Evolutionary conservation across 106 monocot species (phyloP).

Genomic region (Phalaenopsis aphrodite): DNA sequence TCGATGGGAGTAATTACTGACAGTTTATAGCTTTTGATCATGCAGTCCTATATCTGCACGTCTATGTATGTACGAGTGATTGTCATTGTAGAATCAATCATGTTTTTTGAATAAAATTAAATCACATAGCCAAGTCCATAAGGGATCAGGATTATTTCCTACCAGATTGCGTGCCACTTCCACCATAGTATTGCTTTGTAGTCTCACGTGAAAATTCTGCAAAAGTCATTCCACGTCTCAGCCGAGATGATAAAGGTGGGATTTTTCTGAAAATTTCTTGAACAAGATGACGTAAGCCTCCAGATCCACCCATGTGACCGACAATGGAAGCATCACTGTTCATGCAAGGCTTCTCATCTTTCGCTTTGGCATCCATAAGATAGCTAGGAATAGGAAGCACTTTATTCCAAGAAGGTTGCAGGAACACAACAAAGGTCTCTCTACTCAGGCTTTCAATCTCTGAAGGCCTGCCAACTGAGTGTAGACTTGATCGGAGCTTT

Average conservation of each 20-base stretch:
- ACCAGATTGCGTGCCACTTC: constrained; percentile 56
- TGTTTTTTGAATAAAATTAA: no score
- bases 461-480: constrained; percentile 62
- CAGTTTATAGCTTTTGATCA: not conserved
- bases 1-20: constrained; percentile 23
- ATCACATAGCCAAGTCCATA: not conserved
- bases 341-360: constrained; percentile 6
- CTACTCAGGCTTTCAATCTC: constrained; percentile 42
- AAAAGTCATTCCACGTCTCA: constrained; percentile 94
- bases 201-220: constrained; percentile 88
- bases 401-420: constrained; percentile 86
- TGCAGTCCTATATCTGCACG: not conserved
- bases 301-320: not conserved
- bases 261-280: constrained; percentile 50
- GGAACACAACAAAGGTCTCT: constrained; percentile 88
- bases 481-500: constrained; percentile 66
- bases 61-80: not conserved
- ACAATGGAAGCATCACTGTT: not conserved
- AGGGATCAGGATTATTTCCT: constrained; percentile 3
- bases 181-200: constrained; percentile 87
- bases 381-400: constrained; percentile 24
- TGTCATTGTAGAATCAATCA: not conserved
- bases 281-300: constrained; percentile 10
- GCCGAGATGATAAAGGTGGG: constrained; percentile 59
- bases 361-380: constrained; percentile 10